These are phyloP conservation scores for Warburgia ugandensis DNA, from an alignment of 164 flowering plant species.

Conservation along the genomic window DNA sequence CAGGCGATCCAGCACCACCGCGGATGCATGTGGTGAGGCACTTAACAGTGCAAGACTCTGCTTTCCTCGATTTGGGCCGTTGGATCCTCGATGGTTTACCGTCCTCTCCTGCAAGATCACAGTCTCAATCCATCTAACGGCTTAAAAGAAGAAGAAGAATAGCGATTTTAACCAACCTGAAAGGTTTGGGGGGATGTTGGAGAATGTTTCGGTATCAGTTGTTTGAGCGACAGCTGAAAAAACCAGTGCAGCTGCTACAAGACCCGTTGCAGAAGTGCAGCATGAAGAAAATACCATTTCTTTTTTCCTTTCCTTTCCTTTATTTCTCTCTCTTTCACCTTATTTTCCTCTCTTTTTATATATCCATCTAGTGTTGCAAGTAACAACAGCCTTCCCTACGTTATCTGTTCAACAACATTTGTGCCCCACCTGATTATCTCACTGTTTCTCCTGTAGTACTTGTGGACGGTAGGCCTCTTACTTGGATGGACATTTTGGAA, in stretches of 20 bases:
- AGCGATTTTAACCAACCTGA: too few relatives aligned
- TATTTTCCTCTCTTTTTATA: background rate
- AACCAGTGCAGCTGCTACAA: conserved; percentile 25
- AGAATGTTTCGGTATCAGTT: conserved; percentile 40
- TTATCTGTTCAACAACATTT: too few relatives aligned
- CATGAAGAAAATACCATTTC: background rate
- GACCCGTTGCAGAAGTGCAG: conserved; percentile 7
- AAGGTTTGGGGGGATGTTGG: conserved; percentile 63
- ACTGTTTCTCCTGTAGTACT: too few relatives aligned
- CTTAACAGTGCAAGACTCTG: conserved; percentile 71
- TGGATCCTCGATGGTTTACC: conserved; percentile 58
- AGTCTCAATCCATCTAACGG: too few relatives aligned
- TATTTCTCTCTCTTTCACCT: conserved; percentile 1
- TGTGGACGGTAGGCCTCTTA: too few relatives aligned
- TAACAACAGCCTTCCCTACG: too few relatives aligned
- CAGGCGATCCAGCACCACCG: conserved; percentile 85
- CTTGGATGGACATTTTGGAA: too few relatives aligned
- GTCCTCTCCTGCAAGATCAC: conserved; percentile 22
- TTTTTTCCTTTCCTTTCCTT: background rate
- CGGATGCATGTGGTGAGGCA: conserved; percentile 80
- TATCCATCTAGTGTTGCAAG: background rate
- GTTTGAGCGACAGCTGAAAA: conserved; percentile 11
- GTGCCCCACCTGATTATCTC: too few relatives aligned
- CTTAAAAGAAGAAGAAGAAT: too few relatives aligned
- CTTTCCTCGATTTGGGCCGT: conserved; percentile 65